phyloP scores from a whole-genome alignment of 345 rosid genomes.

The Xanthoceras sorbifolium region DNA sequence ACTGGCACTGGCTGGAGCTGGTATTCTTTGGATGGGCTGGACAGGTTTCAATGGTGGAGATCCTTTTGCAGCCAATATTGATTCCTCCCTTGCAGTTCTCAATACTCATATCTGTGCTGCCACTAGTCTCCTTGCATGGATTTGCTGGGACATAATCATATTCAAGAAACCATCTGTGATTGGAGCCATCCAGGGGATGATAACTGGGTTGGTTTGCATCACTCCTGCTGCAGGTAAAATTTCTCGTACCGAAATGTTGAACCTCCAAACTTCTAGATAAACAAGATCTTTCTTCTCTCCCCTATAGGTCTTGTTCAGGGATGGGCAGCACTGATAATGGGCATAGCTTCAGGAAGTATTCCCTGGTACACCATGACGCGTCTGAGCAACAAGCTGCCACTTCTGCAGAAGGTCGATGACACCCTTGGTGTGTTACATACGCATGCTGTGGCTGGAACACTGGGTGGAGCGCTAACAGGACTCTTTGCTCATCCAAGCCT shows the following conservation, averaged over 20 bases:
- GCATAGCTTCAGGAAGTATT: slow-evolving; percentile 6
- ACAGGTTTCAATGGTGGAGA: slow-evolving; percentile 15
- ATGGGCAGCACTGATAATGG: slow-evolving; percentile 7
- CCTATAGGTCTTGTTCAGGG: slow-evolving; percentile 4
- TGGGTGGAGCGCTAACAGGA: slow-evolving; percentile 14
- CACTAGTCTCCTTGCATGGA: slow-evolving; percentile 3
- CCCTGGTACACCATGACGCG: slow-evolving; percentile 1
- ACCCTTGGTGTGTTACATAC: slow-evolving; percentile 9
- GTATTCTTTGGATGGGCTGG: slow-evolving; percentile 14
- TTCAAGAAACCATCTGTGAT: not conserved
- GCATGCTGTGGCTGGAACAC: slow-evolving; percentile 11
- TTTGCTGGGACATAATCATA: slow-evolving; percentile 6
- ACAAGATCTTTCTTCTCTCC: not conserved
- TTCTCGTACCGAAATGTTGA: not conserved
- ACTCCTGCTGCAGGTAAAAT: slow-evolving; percentile 11
- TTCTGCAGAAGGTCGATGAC: slow-evolving; percentile 12
- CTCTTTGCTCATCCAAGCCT: slow-evolving; percentile 6
- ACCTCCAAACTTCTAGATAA: not conserved
- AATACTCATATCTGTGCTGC: slow-evolving; percentile 15
- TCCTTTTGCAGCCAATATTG: slow-evolving; percentile 5
- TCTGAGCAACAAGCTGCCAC: slow-evolving; percentile 10
- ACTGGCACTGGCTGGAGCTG: slow-evolving; percentile 1
- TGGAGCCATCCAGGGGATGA: slow-evolving; percentile 15
- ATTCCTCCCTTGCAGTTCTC: slow-evolving; percentile 19
- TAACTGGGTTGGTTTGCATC: slow-evolving; percentile 18